Evolutionary conservation across 2,329 filamentous ascomycete genomes (phyloP).

Genomic region (Stagonosporopsis rhizophila): DNA sequence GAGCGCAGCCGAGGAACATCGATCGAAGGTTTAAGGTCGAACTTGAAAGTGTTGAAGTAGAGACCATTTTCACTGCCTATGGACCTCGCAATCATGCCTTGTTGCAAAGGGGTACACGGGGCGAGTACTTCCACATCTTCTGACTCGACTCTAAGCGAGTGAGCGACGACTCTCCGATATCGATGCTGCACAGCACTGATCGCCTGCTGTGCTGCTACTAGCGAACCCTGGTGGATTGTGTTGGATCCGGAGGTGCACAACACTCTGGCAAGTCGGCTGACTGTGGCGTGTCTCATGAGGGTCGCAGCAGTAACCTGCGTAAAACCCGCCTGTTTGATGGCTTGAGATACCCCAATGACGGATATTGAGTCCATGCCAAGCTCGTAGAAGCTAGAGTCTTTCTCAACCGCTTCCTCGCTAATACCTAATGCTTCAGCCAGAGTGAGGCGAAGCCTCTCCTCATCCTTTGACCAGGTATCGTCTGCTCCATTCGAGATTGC

Average conservation of each 20-base stretch:
- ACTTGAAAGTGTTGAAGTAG: constrained; percentile 80
- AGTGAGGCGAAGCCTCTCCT: constrained; percentile 60
- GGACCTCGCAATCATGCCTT: constrained; percentile 81
- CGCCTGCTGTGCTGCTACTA: constrained; percentile 63
- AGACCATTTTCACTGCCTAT: constrained; percentile 63
- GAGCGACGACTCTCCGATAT: constrained; percentile 62
- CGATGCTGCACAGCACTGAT: constrained; percentile 71
- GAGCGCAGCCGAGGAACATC: constrained; percentile 58
- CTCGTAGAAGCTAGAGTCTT: constrained; percentile 77
- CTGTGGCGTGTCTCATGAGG: constrained; percentile 66
- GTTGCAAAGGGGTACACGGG: constrained; percentile 85
- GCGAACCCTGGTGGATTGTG: constrained; percentile 29
- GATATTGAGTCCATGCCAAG: constrained; percentile 89
- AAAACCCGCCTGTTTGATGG: constrained; percentile 70
- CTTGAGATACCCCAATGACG: constrained; percentile 71
- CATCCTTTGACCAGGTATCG: constrained; percentile 44
- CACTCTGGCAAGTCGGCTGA: constrained; percentile 51
- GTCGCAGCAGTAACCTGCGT: constrained; percentile 66
- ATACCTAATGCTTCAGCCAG: constrained; percentile 63
- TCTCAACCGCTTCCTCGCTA: constrained; percentile 54
- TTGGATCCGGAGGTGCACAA: constrained; percentile 26
- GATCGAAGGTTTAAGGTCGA: constrained; percentile 59
- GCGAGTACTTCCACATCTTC: constrained; percentile 73
- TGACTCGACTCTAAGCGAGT: constrained; percentile 59
- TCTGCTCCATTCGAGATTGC: constrained; percentile 16